Conservation (phyloP, 2,329 filamentous ascomycete genomes). For the Clathrospora elynae region DNA sequence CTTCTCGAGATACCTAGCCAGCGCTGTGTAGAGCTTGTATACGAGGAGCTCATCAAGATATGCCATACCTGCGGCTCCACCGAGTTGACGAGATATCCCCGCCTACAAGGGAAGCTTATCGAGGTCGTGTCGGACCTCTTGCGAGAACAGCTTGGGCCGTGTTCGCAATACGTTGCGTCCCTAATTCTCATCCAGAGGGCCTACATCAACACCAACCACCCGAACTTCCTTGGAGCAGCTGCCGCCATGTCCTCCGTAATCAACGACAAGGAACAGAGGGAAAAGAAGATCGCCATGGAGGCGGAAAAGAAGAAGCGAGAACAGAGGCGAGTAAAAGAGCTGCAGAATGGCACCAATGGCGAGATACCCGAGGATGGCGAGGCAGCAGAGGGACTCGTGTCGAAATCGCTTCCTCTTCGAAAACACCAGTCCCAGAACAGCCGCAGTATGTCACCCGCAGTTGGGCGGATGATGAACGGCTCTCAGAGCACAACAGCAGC, state of each 20-base stretch:
- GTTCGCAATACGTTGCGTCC: slow-evolving; percentile 90
- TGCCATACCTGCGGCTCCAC: slow-evolving; percentile 97
- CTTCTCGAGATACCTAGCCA: slow-evolving; percentile 93
- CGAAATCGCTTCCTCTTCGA: slow-evolving; percentile 63
- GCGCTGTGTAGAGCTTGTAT: slow-evolving; percentile 95
- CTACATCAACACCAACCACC: slow-evolving; percentile 99
- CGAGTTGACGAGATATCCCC: slow-evolving; percentile 87
- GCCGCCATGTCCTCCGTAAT: slow-evolving; percentile 98
- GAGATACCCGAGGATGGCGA: slow-evolving; percentile 71
- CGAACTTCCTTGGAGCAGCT: slow-evolving; percentile 95
- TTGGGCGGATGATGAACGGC: slow-evolving; percentile 69
- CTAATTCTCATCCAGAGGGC: slow-evolving; percentile 96
- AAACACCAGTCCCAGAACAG: slow-evolving; percentile 65
- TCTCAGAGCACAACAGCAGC: slow-evolving; percentile 61
- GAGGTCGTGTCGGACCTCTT: slow-evolving; percentile 97
- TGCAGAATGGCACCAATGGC: slow-evolving; percentile 61
- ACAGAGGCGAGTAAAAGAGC: slow-evolving; percentile 78
- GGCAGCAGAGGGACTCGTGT: slow-evolving; percentile 57
- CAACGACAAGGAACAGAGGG: slow-evolving; percentile 89
- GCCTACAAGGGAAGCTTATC: slow-evolving; percentile 94
- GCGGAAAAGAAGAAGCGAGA: slow-evolving; percentile 89
- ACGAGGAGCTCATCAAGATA: slow-evolving; percentile 99
- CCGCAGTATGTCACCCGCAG: slow-evolving; percentile 82
- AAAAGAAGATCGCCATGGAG: slow-evolving; percentile 78
- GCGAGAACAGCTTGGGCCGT: slow-evolving; percentile 86